Conservation (phyloP, 176 grass and related monocot species). For the Oryza australiensis region DNA sequence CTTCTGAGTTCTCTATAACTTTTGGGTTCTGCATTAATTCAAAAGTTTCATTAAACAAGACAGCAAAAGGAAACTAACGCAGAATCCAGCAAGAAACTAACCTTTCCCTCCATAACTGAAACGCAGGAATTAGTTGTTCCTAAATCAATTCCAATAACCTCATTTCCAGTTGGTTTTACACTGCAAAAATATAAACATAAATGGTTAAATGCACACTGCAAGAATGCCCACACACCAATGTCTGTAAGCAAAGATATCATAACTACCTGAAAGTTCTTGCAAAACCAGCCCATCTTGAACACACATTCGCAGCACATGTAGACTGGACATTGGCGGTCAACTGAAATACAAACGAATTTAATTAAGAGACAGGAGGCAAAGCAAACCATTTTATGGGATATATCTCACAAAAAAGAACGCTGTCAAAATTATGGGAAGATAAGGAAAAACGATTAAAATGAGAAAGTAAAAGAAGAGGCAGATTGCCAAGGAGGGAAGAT, state of each 20-base stretch:
- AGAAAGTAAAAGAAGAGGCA: background rate
- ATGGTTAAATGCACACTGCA: background rate
- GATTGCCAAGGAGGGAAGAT: background rate
- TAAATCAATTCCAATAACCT: conserved; percentile 57
- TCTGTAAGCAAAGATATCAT: background rate
- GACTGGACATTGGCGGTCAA: conserved; percentile 38
- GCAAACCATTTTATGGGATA: background rate
- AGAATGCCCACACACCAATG: background rate
- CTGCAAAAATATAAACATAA: background rate
- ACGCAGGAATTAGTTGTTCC: conserved; percentile 54
- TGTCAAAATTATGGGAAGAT: background rate
- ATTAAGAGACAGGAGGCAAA: background rate
- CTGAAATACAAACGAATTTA: conserved; percentile 19
- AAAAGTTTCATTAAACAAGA: background rate
- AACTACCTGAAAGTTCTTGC: conserved; percentile 39
- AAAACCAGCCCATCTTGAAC: conserved; percentile 33
- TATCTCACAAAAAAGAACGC: background rate
- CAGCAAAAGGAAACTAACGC: background rate
- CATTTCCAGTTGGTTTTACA: conserved; percentile 40
- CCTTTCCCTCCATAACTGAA: conserved; percentile 55
- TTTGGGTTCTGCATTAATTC: conserved; percentile 38
- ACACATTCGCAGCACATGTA: background rate
- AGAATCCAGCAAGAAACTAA: background rate
- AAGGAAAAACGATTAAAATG: background rate
- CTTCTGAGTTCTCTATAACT: conserved; percentile 51